Evolutionary conservation across 192 early-diverging fungal species (phyloP), one percentile per base, ranked within the genome.

Genomic region (Ramicandelaber brevisporus): DNA sequence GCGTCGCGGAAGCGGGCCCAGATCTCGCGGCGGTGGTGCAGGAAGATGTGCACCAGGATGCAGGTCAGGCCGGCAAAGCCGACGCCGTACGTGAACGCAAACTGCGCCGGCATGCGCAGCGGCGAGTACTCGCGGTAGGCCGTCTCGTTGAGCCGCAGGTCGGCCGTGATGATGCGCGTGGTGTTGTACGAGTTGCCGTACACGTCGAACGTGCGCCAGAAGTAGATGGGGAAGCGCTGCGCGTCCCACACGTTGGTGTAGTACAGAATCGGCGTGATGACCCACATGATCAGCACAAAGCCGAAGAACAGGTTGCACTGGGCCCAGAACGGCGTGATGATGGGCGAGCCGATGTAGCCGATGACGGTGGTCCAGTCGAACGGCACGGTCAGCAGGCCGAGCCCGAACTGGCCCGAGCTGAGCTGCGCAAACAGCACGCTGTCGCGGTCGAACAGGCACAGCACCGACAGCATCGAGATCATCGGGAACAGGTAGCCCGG

Each of bases 301-400:
- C 70, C 70, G 4, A 64, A 40, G 22, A 78, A 63, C 40, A 74
- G 53, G 41, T 78, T 78, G 34, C 64, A 65, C 16, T 63, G 56
- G 2, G 68, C 65, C 57, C 65, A 73, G 43, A 65, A 85, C 26
- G 80, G 80, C 26, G 73, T 70, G 22, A 70, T 64, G 6, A 84
- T 49, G 17, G 76, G 68, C 49, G 61, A 66, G 17, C 28, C 33
- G 4, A 57, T 40, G 24, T 50, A 57, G 5, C 66, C 65, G 11
- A 59, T 48, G 2, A 76, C 53, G 15, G 63, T 45, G 37, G 52
- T 69, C 78, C 78, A 84, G 45, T 84, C 79, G 8, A 81, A 43
- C 16, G 72, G 60, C 27, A 83, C 65, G 27, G 62, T 56, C 24
- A 68, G 41, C 6, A 78, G 42, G 1, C 78, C 78, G 16, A 78